Percentiles rank a stretch among this genome's conserved stretches.
phyloP scores from a whole-genome alignment of 345 rosid species.

The Eucalyptus lansdowneana region DNA sequence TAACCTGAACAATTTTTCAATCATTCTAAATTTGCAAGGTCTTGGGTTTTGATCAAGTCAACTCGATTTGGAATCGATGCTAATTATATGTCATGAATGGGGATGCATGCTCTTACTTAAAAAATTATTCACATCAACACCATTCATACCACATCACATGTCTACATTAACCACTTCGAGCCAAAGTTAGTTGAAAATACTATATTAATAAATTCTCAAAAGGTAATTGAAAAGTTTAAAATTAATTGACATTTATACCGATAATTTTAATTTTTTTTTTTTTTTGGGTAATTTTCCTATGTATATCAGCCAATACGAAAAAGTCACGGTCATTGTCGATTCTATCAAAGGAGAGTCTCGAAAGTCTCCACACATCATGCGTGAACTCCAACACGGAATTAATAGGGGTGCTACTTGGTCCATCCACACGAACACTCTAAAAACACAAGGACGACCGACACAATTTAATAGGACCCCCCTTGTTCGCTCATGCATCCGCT shows the following conservation, averaged over 20 bases:
- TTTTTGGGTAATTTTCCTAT: background rate
- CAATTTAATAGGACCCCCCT: background rate
- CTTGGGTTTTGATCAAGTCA: background rate
- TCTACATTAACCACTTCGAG: accelerated
- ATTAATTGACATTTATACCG: accelerated
- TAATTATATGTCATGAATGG: background rate
- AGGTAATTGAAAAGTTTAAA: accelerated
- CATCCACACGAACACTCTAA: background rate
- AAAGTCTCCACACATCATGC: background rate
- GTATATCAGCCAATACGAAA: background rate
- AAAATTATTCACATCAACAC: background rate
- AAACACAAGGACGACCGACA: background rate
- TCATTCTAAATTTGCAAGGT: background rate
- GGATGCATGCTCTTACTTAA: too few species aligned
- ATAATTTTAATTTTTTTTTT: background rate
- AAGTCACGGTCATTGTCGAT: background rate
- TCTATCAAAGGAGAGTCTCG: background rate
- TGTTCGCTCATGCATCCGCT: background rate
- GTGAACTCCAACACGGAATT: background rate
- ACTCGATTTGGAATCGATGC: background rate
- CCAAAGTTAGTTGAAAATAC: background rate
- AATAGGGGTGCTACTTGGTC: background rate
- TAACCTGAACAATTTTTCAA: background rate
- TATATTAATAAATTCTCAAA: accelerated
- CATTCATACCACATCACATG: accelerated